Evolutionary conservation across 2,329 filamentous ascomycete genomes (phyloP), one percentile per base, ranked within the genome.

Genomic region (Calonectria fujianensis): DNA sequence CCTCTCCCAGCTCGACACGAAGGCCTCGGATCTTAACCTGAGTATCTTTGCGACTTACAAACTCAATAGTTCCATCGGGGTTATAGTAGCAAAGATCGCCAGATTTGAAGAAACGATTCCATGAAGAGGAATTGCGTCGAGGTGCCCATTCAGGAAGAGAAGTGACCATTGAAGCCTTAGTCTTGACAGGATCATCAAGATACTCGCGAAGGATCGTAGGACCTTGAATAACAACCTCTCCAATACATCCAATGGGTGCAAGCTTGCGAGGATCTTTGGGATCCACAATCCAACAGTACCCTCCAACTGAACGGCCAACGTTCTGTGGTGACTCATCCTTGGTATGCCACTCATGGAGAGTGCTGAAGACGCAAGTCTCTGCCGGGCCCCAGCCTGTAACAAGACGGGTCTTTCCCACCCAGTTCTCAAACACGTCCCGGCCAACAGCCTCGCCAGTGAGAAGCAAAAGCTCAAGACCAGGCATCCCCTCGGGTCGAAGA

Each of bases 1-100:
- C 52, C 35, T 77, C 75, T 14, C 72, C 74, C 83, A 65, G 18
- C 29, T 65, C 61, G 2, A 65, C 61, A 70, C 89, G 80, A 69
- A 87, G 90, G 54, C 91, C 91, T 37, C 87, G 85, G 24, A 91
- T 82, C 78, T 92, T 92, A 50, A 91, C 85, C 79, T 91, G 90
- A 0, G 84, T 85, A 77, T 91, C 90, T 75, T 89, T 89, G 31
- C 90, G 84, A 52, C 89, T 89, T 52, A 89, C 76, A 70, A 85
- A 88, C 0, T 81, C 75, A 20, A 89, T 80, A 16, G 75, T 76
- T 11, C 85, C 85, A 73, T 88, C 82, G 0, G 67, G 32, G 39
- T 82, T 74, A 32, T 85, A 84, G n/a, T 75, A 67, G 9, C 78
- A 78, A 10, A 81, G 69, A 59, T 81, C 80, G 1, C 79, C 78